phyloP scores from a whole-genome alignment of 306 rosid genomes.

The Cyclanthera cordifolia region DNA sequence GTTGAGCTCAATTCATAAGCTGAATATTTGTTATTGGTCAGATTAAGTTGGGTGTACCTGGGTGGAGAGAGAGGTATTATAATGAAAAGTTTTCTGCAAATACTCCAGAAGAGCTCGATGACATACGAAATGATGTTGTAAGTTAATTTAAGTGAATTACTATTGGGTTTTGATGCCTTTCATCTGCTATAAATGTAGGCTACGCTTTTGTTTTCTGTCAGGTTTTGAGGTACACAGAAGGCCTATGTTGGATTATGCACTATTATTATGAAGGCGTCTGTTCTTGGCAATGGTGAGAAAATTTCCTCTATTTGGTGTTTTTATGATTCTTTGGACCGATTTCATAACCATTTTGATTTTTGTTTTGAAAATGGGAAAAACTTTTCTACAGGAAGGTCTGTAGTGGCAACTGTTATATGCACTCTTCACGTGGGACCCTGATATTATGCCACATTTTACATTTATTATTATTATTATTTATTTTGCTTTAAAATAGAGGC shows the following conservation, averaged over 20 bases:
- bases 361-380: too few relatives aligned
- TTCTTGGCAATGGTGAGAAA: slow-evolving; percentile 93
- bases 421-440: too few relatives aligned
- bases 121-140: slow-evolving; percentile 79
- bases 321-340: background rate
- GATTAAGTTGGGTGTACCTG: slow-evolving; percentile 81
- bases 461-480: too few relatives aligned
- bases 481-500: too few relatives aligned
- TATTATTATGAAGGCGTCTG: slow-evolving; percentile 97
- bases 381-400: too few relatives aligned
- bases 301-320: background rate
- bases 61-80: slow-evolving; percentile 97
- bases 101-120: slow-evolving; percentile 84
- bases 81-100: slow-evolving; percentile 65
- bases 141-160: slow-evolving; percentile 25
- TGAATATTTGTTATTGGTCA: slow-evolving; percentile 16
- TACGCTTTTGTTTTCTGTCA: slow-evolving; percentile 23
- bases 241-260: slow-evolving; percentile 95
- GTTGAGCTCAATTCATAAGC: background rate
- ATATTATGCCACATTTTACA: too few relatives aligned
- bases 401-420: too few relatives aligned
- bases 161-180: background rate
- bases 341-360: too few relatives aligned
- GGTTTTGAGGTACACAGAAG: slow-evolving; percentile 94
- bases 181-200: slow-evolving; percentile 14